Evolutionary conservation across 352 stramenopile genomes (phyloP), one percentile per base, ranked within the genome.

Genomic region (Phytophthora syringae): DNA sequence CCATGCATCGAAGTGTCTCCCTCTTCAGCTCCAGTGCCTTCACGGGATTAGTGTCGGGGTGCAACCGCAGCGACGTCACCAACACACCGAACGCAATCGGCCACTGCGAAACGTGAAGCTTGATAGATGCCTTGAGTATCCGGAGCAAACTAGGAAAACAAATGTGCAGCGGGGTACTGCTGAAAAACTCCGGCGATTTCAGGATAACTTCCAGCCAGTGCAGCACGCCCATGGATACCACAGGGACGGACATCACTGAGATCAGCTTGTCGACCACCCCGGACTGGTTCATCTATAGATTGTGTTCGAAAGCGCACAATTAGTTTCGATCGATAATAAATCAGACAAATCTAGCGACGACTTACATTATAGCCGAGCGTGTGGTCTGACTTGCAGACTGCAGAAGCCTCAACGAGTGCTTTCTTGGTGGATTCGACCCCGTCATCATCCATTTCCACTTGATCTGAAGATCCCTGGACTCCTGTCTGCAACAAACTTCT

Each of bases 291-390:
- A 96, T 96, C 87, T 95, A 49, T 47, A 40, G 21, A 42, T 7
- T 51, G 20, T n/a, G 65, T 13, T 22, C 5, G 25, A 36, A 9
- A 47, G 3, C 28, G 0, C 11, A 30, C 21, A 10, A 15, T 70
- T 44, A 57, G 50, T 24, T 44, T 53, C 10, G n/a, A 56, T 21
- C 1, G n/a, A n/a, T n/a, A n/a, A n/a, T n/a, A n/a, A n/a, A 4
- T 22, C 18, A 52, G 0, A 25, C 2, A 65, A 5, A 4, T n/a
- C 4, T 13, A 22, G 40, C 18, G 22, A 53, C 0, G 7, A 78
- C 82, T 70, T 44, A 95, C 86, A 74, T 94, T 96, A 67, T 94
- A 96, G 20, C 86, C 86, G 39, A 96, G 77, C 4, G 88, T 96
- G 60, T 92, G 83, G 52, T 96, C 88, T 6, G 86, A 93, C 52